Conservation (phyloP, 805 yeast species). For the Yamadazyma ubonensis region DNA sequence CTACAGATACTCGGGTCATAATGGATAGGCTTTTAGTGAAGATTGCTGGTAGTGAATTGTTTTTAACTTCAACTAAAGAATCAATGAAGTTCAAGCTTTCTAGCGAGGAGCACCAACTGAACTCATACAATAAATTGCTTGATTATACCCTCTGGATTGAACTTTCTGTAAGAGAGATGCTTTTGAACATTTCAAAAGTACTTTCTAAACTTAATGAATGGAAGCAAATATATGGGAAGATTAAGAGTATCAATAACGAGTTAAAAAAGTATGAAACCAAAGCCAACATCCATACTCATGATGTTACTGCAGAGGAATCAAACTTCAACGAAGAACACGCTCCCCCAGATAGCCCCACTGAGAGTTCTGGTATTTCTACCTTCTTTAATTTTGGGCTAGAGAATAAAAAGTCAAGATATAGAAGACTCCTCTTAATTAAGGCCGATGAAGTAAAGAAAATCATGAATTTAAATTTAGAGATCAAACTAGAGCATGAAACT, state of each 20-base stretch:
- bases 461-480: slow-evolving; percentile 42
- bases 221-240: slow-evolving; percentile 29
- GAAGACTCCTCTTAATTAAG: slow-evolving; percentile 39
- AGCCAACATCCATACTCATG: slow-evolving; percentile 8
- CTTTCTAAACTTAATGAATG: slow-evolving; percentile 27
- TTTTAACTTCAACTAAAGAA: not conserved
- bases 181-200: slow-evolving; percentile 22
- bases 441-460: slow-evolving; percentile 44
- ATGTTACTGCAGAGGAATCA: not conserved
- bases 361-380: slow-evolving; percentile 15
- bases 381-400: slow-evolving; percentile 47
- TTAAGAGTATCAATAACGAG: slow-evolving; percentile 29
- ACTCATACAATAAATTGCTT: slow-evolving; percentile 16
- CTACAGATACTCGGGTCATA: slow-evolving; percentile 28
- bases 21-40: slow-evolving; percentile 17
- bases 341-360: not conserved
- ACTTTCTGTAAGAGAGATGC: slow-evolving; percentile 22
- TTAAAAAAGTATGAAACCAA: slow-evolving; percentile 27
- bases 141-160: slow-evolving; percentile 26
- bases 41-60: slow-evolving; percentile 10
- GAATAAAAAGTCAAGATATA: slow-evolving; percentile 49
- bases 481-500: slow-evolving; percentile 56
- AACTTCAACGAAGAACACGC: not conserved
- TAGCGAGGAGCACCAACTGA: slow-evolving; percentile 9
- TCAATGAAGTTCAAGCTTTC: slow-evolving; percentile 9